Base-by-base conservation (phyloP, 208 protist genomes). In the Trypanosoma theileri region DNA sequence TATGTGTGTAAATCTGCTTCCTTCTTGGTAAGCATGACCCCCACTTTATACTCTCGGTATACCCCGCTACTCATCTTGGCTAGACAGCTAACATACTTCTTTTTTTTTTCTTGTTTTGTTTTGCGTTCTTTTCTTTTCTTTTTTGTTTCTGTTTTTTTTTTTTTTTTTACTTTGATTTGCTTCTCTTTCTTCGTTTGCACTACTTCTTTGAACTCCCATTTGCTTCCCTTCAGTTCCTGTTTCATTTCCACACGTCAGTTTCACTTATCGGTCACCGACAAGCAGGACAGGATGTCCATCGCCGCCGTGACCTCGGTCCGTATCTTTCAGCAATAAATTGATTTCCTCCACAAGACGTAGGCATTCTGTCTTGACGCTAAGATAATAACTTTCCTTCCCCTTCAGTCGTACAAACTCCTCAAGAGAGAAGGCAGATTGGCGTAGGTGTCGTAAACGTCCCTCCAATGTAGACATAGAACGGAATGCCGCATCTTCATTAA, bases 321-420 rank as follows among this genome's bases (percentile, higher is more conserved):
- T 85, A 46, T 91, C 81, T 69, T 94, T 91, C 50, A 95, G 66
- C 31, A 88, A 56, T 22, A 91, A 41, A 64, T 96, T 96, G 28
- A 87, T 82, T 48, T 96, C 92, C 35, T 96, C 92, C 21, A 93
- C 77, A 45, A 94, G 66, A 48, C 85, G 82, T 50, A 96, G 64
- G 54, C 89, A 96, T 48, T 91, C 84, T 13, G 87, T 91, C 77
- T 97, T 97, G 48, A 75, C 80, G 16, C 59, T 54, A 16, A 91
- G 52, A 61, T 95, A 97, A 69, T 94, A 87, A 45, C 88, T 93
- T 48, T 97, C 93, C 71, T 89, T 93, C 66, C 89, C 91, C 66
- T 92, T 91, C 56, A 93, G 77, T 3, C 85, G 82, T 42, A 97
- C 87, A 80, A 94, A 96, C 65, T 97, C 93, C 52, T 96, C 88